Base-by-base conservation (phyloP, 495 filamentous ascomycete genomes). In the Penicillium salamii region DNA sequence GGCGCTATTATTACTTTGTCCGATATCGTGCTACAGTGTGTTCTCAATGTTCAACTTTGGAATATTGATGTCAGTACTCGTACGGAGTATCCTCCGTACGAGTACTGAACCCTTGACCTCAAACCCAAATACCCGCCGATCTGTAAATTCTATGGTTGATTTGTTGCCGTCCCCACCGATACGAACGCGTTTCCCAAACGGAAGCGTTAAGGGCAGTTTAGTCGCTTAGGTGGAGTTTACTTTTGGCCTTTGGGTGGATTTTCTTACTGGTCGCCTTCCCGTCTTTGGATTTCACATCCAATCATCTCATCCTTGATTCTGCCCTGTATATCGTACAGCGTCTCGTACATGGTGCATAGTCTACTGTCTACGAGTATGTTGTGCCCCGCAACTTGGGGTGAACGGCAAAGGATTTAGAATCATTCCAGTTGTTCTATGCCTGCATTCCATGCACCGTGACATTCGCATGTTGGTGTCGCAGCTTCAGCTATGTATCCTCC, bases 101-200 rank as follows among this genome's bases (percentile, higher is more conserved):
- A n/a, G n/a, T n/a, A n/a, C n/a, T n/a, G 21, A 44, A 17, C 17
- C 13, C 29, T 11, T 39, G 24, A 13, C 29, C 29, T 11, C 29
- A 32, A 8, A 43, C 9, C 13, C 17, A 15, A 40, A 23, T 40
- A 54, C 48, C 50, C 51, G 55, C 49, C 54, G 65, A 68, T 66
- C 62, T 61, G 50, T 50, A 59, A 37, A 44, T 53, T 31, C 42
- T 47, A 23, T 52, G 48, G 56, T 57, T 58, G 50, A 36, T 47
- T 57, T 33, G 42, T 21, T 38, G 7, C 34, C 17, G 34, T 20
- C 24, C 42, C 52, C 44, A 34, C 42, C 46, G 5, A 53, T 60
- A 57, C 46, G 53, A 54, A 57, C 42, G 31, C 29, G 57, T 53
- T 53, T 53, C 19, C 42, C 31, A 32, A 57, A 26, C 24, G 40